phyloP scores from a whole-genome alignment of 164 flowering plant species.

The Protea cynaroides region DNA sequence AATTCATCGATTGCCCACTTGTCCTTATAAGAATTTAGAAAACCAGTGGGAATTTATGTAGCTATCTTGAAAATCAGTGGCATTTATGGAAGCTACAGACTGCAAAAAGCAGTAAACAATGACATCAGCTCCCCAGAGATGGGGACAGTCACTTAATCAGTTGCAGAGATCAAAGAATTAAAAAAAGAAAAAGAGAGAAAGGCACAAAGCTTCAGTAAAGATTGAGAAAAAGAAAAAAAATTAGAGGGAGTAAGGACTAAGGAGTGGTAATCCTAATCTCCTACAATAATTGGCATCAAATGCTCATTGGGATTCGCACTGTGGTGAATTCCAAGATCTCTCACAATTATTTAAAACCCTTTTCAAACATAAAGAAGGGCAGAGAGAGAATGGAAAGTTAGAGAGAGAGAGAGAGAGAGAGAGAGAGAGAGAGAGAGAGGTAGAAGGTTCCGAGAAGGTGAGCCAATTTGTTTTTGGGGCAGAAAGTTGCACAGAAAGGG shows the following conservation, averaged over 20 bases:
- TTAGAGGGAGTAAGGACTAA: background rate
- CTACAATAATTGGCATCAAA: constrained; percentile 69
- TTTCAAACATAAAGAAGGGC: background rate
- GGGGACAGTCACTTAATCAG: background rate
- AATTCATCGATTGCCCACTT: too few species aligned
- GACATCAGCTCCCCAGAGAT: too few species aligned
- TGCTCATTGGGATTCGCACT: constrained; percentile 69
- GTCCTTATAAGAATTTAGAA: too few species aligned
- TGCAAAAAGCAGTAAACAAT: too few species aligned
- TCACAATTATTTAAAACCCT: constrained; percentile 4
- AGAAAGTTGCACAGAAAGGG: constrained; percentile 25
- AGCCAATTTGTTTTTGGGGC: constrained; percentile 20
- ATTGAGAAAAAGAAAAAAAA: background rate
- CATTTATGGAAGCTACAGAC: too few species aligned
- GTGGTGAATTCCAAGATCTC: constrained; percentile 51
- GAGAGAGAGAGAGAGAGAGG: constrained; percentile 8
- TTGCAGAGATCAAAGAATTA: background rate
- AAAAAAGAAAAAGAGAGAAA: background rate
- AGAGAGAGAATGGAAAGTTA: constrained; percentile 6
- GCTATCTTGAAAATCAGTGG: too few species aligned
- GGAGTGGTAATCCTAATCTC: background rate
- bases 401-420: constrained; percentile 8
- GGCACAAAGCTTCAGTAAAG: background rate
- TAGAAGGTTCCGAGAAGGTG: too few species aligned
- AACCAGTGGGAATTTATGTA: too few species aligned